Evolutionary conservation across 2,329 filamentous ascomycete genomes (phyloP), one percentile per base, ranked within the genome.

Genomic region (Epichloe hybrida): DNA sequence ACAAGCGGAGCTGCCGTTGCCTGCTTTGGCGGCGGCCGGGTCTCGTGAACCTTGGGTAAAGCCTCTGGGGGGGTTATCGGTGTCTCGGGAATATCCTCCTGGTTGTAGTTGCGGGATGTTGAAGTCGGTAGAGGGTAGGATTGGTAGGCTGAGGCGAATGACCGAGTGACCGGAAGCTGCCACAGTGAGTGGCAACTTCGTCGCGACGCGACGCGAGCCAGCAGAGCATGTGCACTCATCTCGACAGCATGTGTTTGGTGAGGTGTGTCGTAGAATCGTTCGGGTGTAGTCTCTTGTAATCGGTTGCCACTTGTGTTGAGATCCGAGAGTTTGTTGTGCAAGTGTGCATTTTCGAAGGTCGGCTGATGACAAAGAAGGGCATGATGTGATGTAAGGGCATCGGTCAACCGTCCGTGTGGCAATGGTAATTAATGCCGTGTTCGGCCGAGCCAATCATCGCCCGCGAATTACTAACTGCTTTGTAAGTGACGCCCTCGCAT

Each of bases 31-130:
- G 71, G 72, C 17, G 72, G 71, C n/a, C 73, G 64, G 9, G 75
- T 77, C 64, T 79, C 74, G 62, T 76, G 73, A 44, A 75, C 69
- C 53, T 68, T 63, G n/a, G 74, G 75, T 21, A 76, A 61, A 17
- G 64, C 58, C 36, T 69, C 63, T 31, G 69, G 49, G 6, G 69
- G 13, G 72, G 17, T 63, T 56, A 75, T 73, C 13, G 75, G 71
- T 17, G 70, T 71, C 56, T 75, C 72, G 47, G 70, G 66, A 21
- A 71, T 65, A 46, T 68, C 66, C 52, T 71, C 69, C 58, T 67
- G 70, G 52, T 69, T 40, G n/a, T 66, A 15, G 70, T 66, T 17
- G 66, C 62, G 42, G 69, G 72, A 59, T 15, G 66, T 62, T 4
- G 67, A 63, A 44, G 66, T 69, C 3, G 72, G 72, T 36, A 79